Evolutionary conservation across 202 grass and related monocot species (phyloP).

Genomic region (Panicum virgatum): DNA sequence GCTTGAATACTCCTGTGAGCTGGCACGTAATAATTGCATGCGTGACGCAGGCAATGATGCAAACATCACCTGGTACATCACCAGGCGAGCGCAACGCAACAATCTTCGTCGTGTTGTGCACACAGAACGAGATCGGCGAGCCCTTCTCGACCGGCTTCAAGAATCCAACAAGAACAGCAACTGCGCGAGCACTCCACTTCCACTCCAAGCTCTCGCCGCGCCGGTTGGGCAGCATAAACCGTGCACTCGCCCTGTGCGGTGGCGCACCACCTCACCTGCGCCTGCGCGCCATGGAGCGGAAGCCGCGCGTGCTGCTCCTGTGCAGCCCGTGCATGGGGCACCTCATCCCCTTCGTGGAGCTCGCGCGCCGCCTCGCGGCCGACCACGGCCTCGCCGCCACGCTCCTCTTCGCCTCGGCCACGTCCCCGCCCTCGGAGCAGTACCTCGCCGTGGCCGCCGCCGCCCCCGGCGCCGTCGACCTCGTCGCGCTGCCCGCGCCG

Average conservation of each 20-base stretch:
- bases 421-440: conserved; percentile 34
- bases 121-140: background rate
- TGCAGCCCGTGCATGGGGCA: conserved; percentile 76
- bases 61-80: background rate
- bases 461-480: conserved; percentile 33
- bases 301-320: conserved; percentile 51
- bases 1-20: background rate
- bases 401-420: conserved; percentile 17
- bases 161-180: background rate
- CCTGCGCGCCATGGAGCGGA: no score
- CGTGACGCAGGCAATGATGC: background rate
- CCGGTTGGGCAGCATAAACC: no score
- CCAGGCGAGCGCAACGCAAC: background rate
- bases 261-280: background rate
- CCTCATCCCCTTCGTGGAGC: conserved; percentile 66
- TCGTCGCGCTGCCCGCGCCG: conserved; percentile 43
- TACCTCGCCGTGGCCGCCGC: conserved; percentile 33
- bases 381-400: conserved; percentile 21
- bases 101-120: background rate
- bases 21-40: background rate
- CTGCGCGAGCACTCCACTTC: background rate
- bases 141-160: background rate
- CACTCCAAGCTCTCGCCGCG: background rate
- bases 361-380: conserved; percentile 40
- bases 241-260: background rate